Conservation (phyloP, 2,329 filamentous ascomycete genomes). For the Ceratocystis huliohia region DNA sequence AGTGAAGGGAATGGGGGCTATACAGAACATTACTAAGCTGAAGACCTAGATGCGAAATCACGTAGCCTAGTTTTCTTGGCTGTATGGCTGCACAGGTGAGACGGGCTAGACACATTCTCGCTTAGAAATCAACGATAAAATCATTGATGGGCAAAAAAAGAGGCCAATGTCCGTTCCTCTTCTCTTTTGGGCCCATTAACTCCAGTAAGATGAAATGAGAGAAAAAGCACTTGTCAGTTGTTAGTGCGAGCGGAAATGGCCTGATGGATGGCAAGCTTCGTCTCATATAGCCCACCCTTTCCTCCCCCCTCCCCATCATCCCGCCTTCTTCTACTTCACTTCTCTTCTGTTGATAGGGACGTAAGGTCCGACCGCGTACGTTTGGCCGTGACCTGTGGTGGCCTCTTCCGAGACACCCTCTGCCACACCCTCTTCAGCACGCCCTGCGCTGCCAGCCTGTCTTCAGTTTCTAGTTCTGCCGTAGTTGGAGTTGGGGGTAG, state of each 20-base stretch:
- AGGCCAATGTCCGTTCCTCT: not conserved
- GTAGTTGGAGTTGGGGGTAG: not conserved
- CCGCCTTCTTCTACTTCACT: not conserved
- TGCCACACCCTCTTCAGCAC: slow-evolving; percentile 2
- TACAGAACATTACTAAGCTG: not conserved
- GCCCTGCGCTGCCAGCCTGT: not conserved
- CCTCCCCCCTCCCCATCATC: not conserved
- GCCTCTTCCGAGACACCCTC: not conserved
- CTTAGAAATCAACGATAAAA: not conserved
- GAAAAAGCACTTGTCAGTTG: not conserved
- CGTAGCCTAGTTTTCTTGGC: not conserved
- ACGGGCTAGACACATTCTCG: not conserved
- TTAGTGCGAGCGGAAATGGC: not conserved
- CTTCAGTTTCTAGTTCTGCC: not conserved
- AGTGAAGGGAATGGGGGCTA: not conserved
- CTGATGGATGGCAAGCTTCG: not conserved
- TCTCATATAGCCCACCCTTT: not conserved
- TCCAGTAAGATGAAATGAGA: not conserved
- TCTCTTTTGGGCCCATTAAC: not conserved
- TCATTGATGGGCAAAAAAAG: not conserved
- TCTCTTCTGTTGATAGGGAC: not conserved
- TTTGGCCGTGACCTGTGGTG: not conserved
- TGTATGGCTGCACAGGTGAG: not conserved
- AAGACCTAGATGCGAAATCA: not conserved
- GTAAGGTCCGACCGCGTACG: not conserved